These are phyloP conservation scores for Jamesozyma hellenica DNA, from an alignment of 805 yeast genomes.

Conservation along the genomic window DNA sequence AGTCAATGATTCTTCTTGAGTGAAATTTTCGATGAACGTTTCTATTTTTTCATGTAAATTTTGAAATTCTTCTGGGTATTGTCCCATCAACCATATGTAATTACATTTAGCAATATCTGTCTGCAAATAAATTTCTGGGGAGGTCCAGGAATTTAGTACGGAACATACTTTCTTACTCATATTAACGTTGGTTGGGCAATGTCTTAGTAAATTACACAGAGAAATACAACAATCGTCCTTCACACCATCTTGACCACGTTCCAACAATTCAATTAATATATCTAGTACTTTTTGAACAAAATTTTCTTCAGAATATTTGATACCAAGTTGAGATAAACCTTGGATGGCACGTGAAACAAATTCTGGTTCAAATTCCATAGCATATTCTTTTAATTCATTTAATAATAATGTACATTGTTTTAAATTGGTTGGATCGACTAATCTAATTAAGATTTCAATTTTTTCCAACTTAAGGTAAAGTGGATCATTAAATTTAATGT, in stretches of 20 bases:
- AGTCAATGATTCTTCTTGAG: slow-evolving; percentile 48
- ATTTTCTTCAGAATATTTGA: slow-evolving; percentile 40
- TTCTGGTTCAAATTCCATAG: slow-evolving; percentile 77
- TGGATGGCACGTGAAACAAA: slow-evolving; percentile 56
- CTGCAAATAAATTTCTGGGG: slow-evolving; percentile 39
- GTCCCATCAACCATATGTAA: slow-evolving; percentile 64
- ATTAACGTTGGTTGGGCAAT: slow-evolving; percentile 39
- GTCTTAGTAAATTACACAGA: slow-evolving; percentile 55
- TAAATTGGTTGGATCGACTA: slow-evolving; percentile 41
- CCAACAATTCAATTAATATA: slow-evolving; percentile 45
- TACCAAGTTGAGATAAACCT: slow-evolving; percentile 64
- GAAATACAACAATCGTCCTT: slow-evolving; percentile 51
- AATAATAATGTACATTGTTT: slow-evolving; percentile 48
- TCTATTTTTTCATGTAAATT: slow-evolving; percentile 39
- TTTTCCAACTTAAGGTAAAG: slow-evolving; percentile 68
- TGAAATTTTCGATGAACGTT: slow-evolving; percentile 40
- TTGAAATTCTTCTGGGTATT: slow-evolving; percentile 53
- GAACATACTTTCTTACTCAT: slow-evolving; percentile 22
- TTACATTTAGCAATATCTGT: slow-evolving; percentile 39
- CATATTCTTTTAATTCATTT: slow-evolving; percentile 67
- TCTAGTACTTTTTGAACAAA: slow-evolving; percentile 49
- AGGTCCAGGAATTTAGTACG: slow-evolving; percentile 29
- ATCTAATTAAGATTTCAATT: slow-evolving; percentile 61
- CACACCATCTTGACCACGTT: slow-evolving; percentile 49
- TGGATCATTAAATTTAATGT: slow-evolving; percentile 80